Base-by-base conservation (phyloP, 108 stramenopile species). In the Fragilaria crotonensis region DNA sequence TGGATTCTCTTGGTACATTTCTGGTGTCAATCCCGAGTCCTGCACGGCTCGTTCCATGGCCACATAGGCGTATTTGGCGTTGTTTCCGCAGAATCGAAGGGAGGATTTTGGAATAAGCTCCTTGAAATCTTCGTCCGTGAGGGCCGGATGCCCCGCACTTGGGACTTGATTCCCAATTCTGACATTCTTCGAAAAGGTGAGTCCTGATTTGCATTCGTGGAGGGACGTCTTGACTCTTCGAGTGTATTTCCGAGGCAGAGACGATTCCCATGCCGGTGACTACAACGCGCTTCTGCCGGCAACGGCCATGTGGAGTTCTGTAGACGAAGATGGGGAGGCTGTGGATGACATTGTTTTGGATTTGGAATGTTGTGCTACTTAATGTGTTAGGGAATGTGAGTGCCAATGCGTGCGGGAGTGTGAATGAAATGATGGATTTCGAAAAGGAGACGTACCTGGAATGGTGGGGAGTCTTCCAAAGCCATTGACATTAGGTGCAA, bases 251-350 rank as follows among this genome's bases (percentile, higher is more conserved):
- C 93, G 25, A 95, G 80, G 57, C 89, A 90, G 87, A 89, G 25
- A 77, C 77, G 71, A 95, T 95, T 23, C 93, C 93, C 89, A 90
- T 89, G 48, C 93, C 93, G 21, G 93, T 95, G 18, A 95, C 90
- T 55, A 95, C 93, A 25, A 95, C 93, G 23, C 93, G 73, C 28
- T 69, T 64, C 52, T 64, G 25, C 57, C 66, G 23, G 60, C 31
- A 52, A 36, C 28, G 47, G 63, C 9, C 71, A 82, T 80, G 62
- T 54, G 64, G 49, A 80, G 74, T 29, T 54, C 17, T 28, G 26
- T 54, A 28, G 53, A n/a, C n/a, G n/a, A n/a, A n/a, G n/a, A n/a
- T n/a, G n/a, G n/a, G n/a, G n/a, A n/a, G n/a, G n/a, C n/a, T n/a
- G n/a, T n/a, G n/a, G n/a, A n/a, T n/a, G n/a, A n/a, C n/a, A n/a